Evolutionary conservation across 1,284 basidiomycete genomes (phyloP), one percentile per base, ranked within the genome.

Genomic region (Lignosus rhinocerotis): DNA sequence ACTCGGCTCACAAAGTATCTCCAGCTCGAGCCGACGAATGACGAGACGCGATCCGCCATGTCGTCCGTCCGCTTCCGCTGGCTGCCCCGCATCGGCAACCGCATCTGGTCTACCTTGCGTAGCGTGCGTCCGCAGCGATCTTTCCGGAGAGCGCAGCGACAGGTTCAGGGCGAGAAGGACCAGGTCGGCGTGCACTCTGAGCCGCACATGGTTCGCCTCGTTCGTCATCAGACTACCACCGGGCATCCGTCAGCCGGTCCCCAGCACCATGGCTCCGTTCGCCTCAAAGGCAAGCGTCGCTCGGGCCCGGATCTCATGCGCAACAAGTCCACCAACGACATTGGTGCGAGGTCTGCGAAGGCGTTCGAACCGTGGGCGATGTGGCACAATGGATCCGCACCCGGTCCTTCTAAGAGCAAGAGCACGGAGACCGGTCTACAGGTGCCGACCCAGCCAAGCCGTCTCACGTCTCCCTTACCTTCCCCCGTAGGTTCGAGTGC

Each of bases 11-110:
- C 80, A 51, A 80, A 79, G 44, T 78, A 79, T 54, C 79, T 82
- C 14, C 81, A 80, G 42, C 82, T 91, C 53, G 78, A 83, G 53
- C 88, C 96, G 32, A 90, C 92, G 0, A 82, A 84, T n/a, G 86
- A 86, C 55, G 96, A 97, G 65, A 88, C 94, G 3, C 84, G 83
- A 21, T 86, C 85, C 19, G 94, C 93, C 8, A 85, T 93, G 78
- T 83, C 85, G 3, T 70, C 74, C 0, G 79, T 86, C 8, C 82
- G 76, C 58, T 88, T 86, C 71, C 77, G 55, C 19, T 82, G 46
- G 66, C 67, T 61, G 10, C 62, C 78, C 76, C 77, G 11, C 52
- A 60, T 60, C 41, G 49, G 33, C 62, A 75, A 34, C 77, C 74
- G 75, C 39, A 65, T 59, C 66, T 76, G 38, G 64, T 69, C 48